Evolutionary conservation across 257 asterid species (phyloP).

Genomic region (Scutellaria minor): DNA sequence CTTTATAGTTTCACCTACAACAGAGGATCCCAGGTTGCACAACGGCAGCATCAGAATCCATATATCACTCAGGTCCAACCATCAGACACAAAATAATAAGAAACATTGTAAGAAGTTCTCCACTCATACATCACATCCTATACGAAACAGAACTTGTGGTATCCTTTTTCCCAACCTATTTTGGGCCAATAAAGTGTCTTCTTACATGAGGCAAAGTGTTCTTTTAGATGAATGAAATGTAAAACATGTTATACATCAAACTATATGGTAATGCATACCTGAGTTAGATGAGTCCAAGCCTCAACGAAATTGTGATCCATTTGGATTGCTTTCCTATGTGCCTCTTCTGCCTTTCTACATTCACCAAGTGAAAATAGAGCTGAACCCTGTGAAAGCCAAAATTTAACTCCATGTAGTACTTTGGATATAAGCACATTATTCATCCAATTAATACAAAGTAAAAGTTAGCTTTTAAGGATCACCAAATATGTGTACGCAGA

Average conservation of each 20-base stretch:
- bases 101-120: constrained; percentile 21
- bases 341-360: constrained; percentile 84
- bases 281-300: constrained; percentile 98
- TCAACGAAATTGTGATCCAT: constrained; percentile 80
- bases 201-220: constrained; percentile 16
- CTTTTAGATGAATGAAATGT: neutral
- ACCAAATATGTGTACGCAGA: constrained; percentile 97
- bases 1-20: too few species aligned
- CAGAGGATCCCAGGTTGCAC: too few species aligned
- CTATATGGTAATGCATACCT: constrained; percentile 56
- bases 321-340: constrained; percentile 87
- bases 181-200: neutral
- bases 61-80: constrained; percentile 35
- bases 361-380: constrained; percentile 92
- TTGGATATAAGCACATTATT: constrained; percentile 22
- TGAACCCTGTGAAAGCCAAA: constrained; percentile 70
- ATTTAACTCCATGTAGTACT: constrained; percentile 17
- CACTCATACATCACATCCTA: constrained; percentile 19
- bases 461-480: constrained; percentile 38
- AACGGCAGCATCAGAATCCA: neutral
- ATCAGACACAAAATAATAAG: constrained; percentile 34
- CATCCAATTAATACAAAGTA: constrained; percentile 32
- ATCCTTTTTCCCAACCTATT: neutral
- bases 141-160: constrained; percentile 19
- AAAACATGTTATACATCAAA: neutral